phyloP scores from a whole-genome alignment of 441 rosid genomes.

The Croton laevigatus region DNA sequence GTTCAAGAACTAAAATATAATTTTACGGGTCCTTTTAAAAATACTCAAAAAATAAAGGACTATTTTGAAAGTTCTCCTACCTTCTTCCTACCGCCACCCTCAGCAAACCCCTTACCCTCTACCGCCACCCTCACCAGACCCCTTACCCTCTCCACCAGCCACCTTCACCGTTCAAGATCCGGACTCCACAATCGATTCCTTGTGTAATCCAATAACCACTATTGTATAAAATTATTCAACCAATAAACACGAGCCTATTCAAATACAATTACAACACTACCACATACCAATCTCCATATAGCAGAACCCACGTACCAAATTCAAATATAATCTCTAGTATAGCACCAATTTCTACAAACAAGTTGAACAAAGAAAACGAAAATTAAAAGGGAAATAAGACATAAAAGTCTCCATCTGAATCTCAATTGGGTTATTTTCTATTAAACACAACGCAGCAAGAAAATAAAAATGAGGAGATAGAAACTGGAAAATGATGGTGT shows the following conservation, averaged over 20 bases:
- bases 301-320: slow-evolving; percentile 23
- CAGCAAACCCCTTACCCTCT: no score
- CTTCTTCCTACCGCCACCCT: no score
- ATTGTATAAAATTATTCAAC: slow-evolving; percentile 14
- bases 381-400: slow-evolving; percentile 1
- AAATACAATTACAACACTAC: slow-evolving; percentile 16
- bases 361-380: not conserved
- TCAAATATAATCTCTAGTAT: slow-evolving; percentile 9
- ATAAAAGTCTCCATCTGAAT: slow-evolving; percentile 17
- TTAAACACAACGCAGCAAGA: not conserved
- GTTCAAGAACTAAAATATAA: no score
- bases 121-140: no score
- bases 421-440: slow-evolving; percentile 14
- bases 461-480: not conserved
- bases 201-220: slow-evolving; percentile 19
- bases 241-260: slow-evolving; percentile 19
- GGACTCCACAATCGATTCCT: no score
- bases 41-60: no score
- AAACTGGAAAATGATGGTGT: not conserved
- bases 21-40: no score
- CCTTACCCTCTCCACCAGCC: no score
- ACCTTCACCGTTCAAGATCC: no score
- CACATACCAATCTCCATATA: slow-evolving; percentile 22
- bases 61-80: no score
- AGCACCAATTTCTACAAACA: slow-evolving; percentile 21